These are phyloP conservation scores for Lipomyces orientalis DNA, from an alignment of 805 yeast genomes.

Conservation along the genomic window DNA sequence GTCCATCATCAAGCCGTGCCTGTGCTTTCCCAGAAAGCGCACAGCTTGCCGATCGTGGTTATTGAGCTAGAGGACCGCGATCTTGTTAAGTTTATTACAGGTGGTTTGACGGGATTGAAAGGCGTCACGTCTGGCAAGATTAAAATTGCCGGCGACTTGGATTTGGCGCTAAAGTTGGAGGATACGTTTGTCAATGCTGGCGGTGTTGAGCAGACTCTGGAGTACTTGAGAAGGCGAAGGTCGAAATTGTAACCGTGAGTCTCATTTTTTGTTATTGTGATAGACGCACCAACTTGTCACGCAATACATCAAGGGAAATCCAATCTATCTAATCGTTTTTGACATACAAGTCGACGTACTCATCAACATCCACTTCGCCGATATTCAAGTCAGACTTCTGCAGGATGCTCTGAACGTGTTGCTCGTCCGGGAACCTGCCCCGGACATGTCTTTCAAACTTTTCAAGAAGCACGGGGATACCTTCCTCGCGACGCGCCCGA, in stretches of 20 bases:
- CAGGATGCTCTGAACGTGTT: slow-evolving; percentile 51
- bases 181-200: slow-evolving; percentile 28
- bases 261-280: background rate
- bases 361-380: slow-evolving; percentile 54
- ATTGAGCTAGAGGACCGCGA: slow-evolving; percentile 33
- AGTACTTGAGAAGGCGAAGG: slow-evolving; percentile 12
- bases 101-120: slow-evolving; percentile 31
- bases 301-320: background rate
- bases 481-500: slow-evolving; percentile 62
- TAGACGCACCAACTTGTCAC: background rate
- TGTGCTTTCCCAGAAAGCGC: slow-evolving; percentile 7
- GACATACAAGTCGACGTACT: slow-evolving; percentile 54
- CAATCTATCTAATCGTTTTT: slow-evolving; percentile 37
- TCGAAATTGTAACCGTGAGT: slow-evolving; percentile 8
- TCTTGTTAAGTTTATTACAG: slow-evolving; percentile 26
- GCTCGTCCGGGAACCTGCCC: slow-evolving; percentile 52
- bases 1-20: slow-evolving; percentile 30
- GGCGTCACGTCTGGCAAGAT: slow-evolving; percentile 33
- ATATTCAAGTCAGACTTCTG: slow-evolving; percentile 46
- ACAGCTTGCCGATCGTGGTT: slow-evolving; percentile 25
- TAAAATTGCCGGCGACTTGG: slow-evolving; percentile 33
- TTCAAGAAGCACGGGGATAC: slow-evolving; percentile 57
- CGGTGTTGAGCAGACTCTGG: slow-evolving; percentile 30
- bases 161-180: slow-evolving; percentile 34
- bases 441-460: slow-evolving; percentile 60